A percentile compares a stretch with the other conserved stretches of the same genome.
These are phyloP conservation scores for Mycena alexandri DNA, from an alignment of 768 basidiomycete species.

Conservation along the genomic window DNA sequence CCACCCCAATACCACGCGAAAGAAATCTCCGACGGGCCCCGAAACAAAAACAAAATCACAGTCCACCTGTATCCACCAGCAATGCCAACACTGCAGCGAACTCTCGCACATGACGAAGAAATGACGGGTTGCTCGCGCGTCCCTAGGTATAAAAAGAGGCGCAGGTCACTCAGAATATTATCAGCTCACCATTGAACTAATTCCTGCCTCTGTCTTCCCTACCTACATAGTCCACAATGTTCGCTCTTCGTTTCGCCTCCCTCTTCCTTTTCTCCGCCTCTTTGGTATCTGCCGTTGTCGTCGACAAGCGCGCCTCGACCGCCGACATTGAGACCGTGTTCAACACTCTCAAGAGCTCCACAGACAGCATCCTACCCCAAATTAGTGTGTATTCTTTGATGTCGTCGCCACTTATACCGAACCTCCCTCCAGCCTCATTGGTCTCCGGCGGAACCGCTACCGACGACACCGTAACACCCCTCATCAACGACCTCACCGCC, in stretches of 20 bases:
- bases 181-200: constrained; percentile 18
- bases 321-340: constrained; percentile 40
- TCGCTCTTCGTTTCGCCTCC: constrained; percentile 33
- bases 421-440: constrained; percentile 21
- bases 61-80: too few species aligned
- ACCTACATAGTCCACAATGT: constrained; percentile 25
- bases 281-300: constrained; percentile 30
- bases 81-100: constrained; percentile 18
- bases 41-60: too few species aligned
- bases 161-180: not conserved
- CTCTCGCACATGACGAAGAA: constrained; percentile 13
- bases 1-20: constrained; percentile 11
- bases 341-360: constrained; percentile 37
- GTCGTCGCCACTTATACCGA: not conserved
- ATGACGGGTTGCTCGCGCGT: not conserved
- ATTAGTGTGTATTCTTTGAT: constrained; percentile 39
- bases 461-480: constrained; percentile 39
- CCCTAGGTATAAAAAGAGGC: not conserved
- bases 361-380: constrained; percentile 38
- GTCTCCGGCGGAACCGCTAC: constrained; percentile 35
- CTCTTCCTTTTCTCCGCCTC: constrained; percentile 27
- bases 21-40: not conserved
- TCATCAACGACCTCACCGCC: constrained; percentile 40
- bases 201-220: not conserved
- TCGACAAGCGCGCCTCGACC: constrained; percentile 33